Evolutionary conservation across 2,329 filamentous ascomycete species (phyloP).

Genomic region (Capronia coronata): DNA sequence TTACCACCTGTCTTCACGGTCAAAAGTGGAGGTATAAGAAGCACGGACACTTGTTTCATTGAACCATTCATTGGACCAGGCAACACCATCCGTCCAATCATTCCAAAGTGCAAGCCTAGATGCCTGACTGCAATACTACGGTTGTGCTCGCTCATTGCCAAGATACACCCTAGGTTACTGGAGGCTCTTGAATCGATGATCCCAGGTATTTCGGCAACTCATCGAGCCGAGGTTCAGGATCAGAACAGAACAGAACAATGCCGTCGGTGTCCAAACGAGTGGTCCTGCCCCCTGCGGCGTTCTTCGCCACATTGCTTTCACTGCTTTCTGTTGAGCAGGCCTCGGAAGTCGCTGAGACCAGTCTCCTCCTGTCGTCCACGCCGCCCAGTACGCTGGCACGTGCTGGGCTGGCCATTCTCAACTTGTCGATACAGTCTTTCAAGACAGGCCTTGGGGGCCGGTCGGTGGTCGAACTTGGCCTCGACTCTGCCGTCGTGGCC

Average conservation of each 20-base stretch:
- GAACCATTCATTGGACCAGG: too few species aligned
- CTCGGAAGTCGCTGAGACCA: conserved; percentile 40
- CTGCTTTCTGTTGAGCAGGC: conserved; percentile 41
- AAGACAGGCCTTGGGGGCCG: conserved; percentile 89
- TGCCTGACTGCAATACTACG: too few species aligned
- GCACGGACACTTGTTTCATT: not conserved
- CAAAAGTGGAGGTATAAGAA: not conserved
- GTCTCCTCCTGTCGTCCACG: conserved; percentile 33
- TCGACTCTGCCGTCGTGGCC: conserved; percentile 61
- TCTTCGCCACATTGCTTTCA: conserved; percentile 39
- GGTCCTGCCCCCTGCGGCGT: conserved; percentile 35
- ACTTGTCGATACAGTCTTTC: conserved; percentile 56
- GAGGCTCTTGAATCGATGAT: too few species aligned
- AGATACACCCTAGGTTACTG: too few species aligned
- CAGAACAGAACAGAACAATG: too few species aligned
- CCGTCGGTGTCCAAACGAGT: not conserved
- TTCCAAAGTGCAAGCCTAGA: too few species aligned
- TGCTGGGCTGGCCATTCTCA: conserved; percentile 39
- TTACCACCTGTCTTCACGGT: not conserved
- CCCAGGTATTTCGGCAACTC: too few species aligned
- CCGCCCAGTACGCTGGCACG: conserved; percentile 35
- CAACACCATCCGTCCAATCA: too few species aligned
- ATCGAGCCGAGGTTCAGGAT: too few species aligned
- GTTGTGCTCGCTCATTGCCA: too few species aligned
- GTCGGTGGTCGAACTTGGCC: conserved; percentile 71